phyloP scores from a whole-genome alignment of 257 asterid species.

The Jacaranda copaia region DNA sequence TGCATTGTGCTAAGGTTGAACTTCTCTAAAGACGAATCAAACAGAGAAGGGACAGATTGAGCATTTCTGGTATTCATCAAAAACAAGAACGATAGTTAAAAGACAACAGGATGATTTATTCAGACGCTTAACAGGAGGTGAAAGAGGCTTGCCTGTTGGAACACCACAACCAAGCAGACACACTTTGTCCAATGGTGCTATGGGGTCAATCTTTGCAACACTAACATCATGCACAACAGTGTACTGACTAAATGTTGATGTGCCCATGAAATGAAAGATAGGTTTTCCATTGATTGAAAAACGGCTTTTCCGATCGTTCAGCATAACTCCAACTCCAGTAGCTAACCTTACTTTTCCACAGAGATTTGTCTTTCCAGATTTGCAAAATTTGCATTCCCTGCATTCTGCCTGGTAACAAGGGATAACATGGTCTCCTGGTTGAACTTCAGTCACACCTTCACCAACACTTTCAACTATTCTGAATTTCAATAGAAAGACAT shows the following conservation, averaged over 20 bases:
- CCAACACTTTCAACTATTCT: constrained; percentile 94
- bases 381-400: constrained; percentile 93
- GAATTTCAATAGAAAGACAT: constrained; percentile 29
- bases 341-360: constrained; percentile 96
- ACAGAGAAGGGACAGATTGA: not conserved
- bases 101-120: not conserved
- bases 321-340: constrained; percentile 98
- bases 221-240: constrained; percentile 96
- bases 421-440: constrained; percentile 95
- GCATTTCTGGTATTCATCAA: not conserved
- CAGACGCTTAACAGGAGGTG: constrained; percentile 8
- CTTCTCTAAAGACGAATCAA: not conserved
- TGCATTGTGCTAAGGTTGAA: constrained; percentile 12
- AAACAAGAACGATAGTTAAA: not conserved
- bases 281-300: constrained; percentile 88
- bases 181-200: constrained; percentile 92
- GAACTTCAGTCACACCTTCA: constrained; percentile 91
- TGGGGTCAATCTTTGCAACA: constrained; percentile 88
- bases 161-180: constrained; percentile 97
- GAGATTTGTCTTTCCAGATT: constrained; percentile 94
- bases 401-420: constrained; percentile 99
- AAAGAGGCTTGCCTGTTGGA: constrained; percentile 80
- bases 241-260: constrained; percentile 97
- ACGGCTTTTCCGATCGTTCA: constrained; percentile 87
- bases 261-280: constrained; percentile 97